Base-by-base conservation (phyloP, 148 eudicot genomes). In the Amaranthus cruentus region DNA sequence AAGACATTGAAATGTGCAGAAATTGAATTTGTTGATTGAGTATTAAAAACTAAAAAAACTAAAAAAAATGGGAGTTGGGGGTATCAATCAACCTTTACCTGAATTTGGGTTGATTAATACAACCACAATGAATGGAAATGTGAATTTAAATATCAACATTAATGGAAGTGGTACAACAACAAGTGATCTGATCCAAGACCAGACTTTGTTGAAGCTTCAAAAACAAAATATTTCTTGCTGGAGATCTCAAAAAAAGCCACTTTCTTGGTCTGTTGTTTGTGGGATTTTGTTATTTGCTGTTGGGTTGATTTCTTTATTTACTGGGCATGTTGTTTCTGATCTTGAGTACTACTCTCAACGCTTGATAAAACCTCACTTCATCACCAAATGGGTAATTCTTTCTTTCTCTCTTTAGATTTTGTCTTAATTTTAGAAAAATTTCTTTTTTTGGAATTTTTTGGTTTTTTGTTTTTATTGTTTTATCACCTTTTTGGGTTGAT, bases 251-350 rank as follows among this genome's bases (percentile, higher is more conserved):
- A 77, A 82, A 28, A 28, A 28, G 38, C 38, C 38, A 28, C 38
- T 28, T 28, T 28, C 38, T 28, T 28, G 38, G 99, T 79, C 96
- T 8, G 75, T 84, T 76, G 82, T 95, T 4, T 95, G 97, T 71
- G 99, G 97, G 59, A 53, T 87, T 38, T 82, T 95, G 96, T 85
- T 95, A 0, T 95, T 95, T 74, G 88, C 81, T 5, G 74, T 95
- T 71, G 99, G 99, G 53, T 83, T 95, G 80, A 88, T 95, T 78
- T 95, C 99, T 4, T 76, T 95, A 47, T 90, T 95, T 70, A 88
- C 91, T 76, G 99, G 99, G 0, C 99, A 95, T 77, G 86, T 95
- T 60, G 97, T 87, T 77, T 95, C 99, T 83, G 85, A 92, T 88
- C 92, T 91, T 50, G 96, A 95, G 63, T 91, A 89, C 88, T 94